phyloP scores from a whole-genome alignment of 2,329 filamentous ascomycete genomes.

The Aspergillus tamarii region DNA sequence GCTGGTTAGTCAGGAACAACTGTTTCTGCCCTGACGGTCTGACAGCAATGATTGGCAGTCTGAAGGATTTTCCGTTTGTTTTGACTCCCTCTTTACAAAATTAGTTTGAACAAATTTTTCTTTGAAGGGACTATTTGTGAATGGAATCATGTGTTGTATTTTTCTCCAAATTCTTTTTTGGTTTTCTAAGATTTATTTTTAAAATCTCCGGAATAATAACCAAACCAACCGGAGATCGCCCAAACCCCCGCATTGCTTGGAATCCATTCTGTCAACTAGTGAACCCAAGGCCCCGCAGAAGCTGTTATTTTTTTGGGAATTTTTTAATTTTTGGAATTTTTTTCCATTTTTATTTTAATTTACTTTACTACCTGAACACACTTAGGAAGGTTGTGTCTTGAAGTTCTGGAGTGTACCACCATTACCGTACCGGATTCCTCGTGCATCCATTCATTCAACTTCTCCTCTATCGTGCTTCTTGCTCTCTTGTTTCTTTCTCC shows the following conservation, averaged over 20 bases:
- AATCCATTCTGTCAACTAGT: conserved; percentile 18
- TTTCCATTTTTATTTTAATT: neutral
- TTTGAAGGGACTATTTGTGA: neutral
- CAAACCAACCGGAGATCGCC: conserved; percentile 18
- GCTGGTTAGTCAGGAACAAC: conserved; percentile 26
- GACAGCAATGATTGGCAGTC: conserved; percentile 9
- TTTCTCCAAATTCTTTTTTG: neutral
- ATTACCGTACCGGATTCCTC: conserved; percentile 9
- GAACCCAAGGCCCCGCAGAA: conserved; percentile 17
- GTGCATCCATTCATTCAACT: conserved; percentile 28
- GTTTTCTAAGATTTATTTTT: neutral
- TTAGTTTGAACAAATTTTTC: neutral
- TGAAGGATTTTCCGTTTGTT: neutral
- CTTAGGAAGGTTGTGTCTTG: neutral
- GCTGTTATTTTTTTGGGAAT: neutral
- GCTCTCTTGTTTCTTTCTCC: conserved; percentile 15
- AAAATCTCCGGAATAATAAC: neutral
- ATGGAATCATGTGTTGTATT: neutral
- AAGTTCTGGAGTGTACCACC: conserved; percentile 3
- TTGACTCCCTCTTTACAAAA: neutral
- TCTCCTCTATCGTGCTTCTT: conserved; percentile 22
- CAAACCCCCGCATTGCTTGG: conserved; percentile 24
- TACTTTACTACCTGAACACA: neutral
- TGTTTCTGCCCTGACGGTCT: conserved; percentile 2
- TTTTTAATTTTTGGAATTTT: neutral